phyloP scores from a whole-genome alignment of 805 yeast species.

The Lipomyces kockii region DNA sequence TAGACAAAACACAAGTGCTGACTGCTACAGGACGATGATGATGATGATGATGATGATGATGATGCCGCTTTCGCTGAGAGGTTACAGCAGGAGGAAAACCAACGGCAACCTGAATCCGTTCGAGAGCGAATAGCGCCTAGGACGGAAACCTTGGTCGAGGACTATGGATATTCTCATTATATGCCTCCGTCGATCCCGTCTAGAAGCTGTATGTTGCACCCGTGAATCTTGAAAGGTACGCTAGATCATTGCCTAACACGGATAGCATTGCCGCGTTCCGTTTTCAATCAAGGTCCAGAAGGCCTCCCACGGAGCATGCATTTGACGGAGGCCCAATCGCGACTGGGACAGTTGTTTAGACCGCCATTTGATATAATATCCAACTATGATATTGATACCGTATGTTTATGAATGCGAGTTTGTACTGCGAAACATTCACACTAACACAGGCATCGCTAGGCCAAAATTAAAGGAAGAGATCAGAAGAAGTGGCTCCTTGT shows the following conservation, averaged over 20 bases:
- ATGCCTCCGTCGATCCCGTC: neutral
- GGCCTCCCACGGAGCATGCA: slow-evolving; percentile 3
- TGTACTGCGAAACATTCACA: neutral
- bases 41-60: slow-evolving; percentile 40
- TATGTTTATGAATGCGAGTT: neutral
- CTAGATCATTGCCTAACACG: neutral
- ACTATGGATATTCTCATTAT: slow-evolving; percentile 34
- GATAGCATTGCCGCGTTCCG: slow-evolving; percentile 27
- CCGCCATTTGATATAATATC: slow-evolving; percentile 93
- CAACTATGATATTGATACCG: slow-evolving; percentile 63
- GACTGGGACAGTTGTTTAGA: slow-evolving; percentile 80
- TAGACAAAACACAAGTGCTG: neutral
- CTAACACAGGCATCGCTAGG: slow-evolving; percentile 45
- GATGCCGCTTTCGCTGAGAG: slow-evolving; percentile 39
- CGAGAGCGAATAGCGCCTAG: slow-evolving; percentile 79
- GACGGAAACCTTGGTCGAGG: slow-evolving; percentile 75
- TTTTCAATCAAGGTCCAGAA: slow-evolving; percentile 57
- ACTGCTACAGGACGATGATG: slow-evolving; percentile 35
- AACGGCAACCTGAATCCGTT: slow-evolving; percentile 50
- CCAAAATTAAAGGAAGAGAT: slow-evolving; percentile 67
- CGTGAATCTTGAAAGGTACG: slow-evolving; percentile 12
- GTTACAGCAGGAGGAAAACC: slow-evolving; percentile 41
- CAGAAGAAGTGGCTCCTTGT: slow-evolving; percentile 80
- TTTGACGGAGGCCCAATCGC: slow-evolving; percentile 54
- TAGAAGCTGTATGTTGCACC: slow-evolving; percentile 39